Base-by-base conservation (phyloP, 345 rosid genomes). In the Bretschneidera sinensis region DNA sequence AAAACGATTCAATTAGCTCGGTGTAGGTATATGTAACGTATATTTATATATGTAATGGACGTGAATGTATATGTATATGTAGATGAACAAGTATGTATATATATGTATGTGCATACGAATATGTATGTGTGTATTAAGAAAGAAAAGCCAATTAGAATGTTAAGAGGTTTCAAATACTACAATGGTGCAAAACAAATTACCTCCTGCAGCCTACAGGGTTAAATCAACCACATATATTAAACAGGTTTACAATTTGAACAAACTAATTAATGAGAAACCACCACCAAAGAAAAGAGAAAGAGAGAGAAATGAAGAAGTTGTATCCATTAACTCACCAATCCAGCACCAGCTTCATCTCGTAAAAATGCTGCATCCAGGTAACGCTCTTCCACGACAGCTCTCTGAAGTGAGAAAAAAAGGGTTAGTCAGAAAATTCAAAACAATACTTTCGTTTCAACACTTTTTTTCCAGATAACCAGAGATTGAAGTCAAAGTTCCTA, bases 331-430 rank as follows among this genome's bases (percentile, higher is more conserved):
- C 89, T 79, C 72, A 92, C 98, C 89, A 92, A 69, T 51, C 97
- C 97, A 77, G 94, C 82, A 71, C 96, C 89, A 43, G 98, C 92
- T 67, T 76, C 66, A 67, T 92, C 97, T 69, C 92, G 79, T 33
- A 92, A 76, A 62, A 81, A 76, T 35, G 88, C 81, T 3, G 98
- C 98, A 70, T 92, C 98, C 51, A 61, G 74, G 67, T 83, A 85
- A 47, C 81, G 86, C 68, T 92, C 97, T 74, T 85, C 88, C 57
- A 63, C 64, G 24, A 92, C 48, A 35, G 94, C 97, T 72, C 73
- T 84, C 98, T 92, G 78, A 50, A 75, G 65, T 25, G 54, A 79
- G 13, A n/a, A 57, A 19, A 39, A 55, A 21, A 20, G 11, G 19
- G 48, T n/a, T 17, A 51, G 5, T 24, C 24, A 19, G 24, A 51